phyloP scores from a whole-genome alignment of 768 basidiomycete species.

The Cystobasidiopsis lactophilus region DNA sequence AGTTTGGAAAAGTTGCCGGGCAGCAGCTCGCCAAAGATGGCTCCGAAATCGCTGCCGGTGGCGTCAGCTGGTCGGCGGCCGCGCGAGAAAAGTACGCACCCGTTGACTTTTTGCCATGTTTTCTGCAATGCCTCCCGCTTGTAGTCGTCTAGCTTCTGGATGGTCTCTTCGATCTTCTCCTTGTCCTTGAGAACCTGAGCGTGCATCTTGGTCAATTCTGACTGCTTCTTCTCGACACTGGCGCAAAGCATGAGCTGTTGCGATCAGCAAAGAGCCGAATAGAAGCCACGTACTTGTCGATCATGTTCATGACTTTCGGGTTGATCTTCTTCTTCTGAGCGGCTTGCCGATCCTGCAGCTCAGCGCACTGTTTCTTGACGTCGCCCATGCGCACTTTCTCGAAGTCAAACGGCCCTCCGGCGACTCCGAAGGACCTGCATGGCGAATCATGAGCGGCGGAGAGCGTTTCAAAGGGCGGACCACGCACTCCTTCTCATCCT shows the following conservation, averaged over 20 bases:
- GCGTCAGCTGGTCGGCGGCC: not conserved
- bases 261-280: too few species aligned
- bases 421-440: conserved; percentile 64
- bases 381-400: conserved; percentile 36
- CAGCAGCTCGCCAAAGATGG: conserved; percentile 80
- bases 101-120: conserved; percentile 90
- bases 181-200: conserved; percentile 73
- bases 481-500: conserved; percentile 61
- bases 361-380: conserved; percentile 41
- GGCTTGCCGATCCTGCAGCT: conserved; percentile 55
- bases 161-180: conserved; percentile 80
- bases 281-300: conserved; percentile 47
- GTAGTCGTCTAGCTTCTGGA: conserved; percentile 74
- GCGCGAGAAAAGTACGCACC: conserved; percentile 31
- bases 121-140: conserved; percentile 81
- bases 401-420: conserved; percentile 66
- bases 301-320: conserved; percentile 84
- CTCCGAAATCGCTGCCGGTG: conserved; percentile 65
- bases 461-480: too few species aligned
- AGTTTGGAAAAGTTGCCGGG: conserved; percentile 93
- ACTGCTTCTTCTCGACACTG: conserved; percentile 85
- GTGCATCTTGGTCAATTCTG: conserved; percentile 67
- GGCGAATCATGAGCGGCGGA: not conserved
- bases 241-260: not conserved
- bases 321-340: conserved; percentile 91